Percentiles rank a stretch among this genome's conserved stretches.
Evolutionary conservation across 1,284 basidiomycete genomes (phyloP).

Genomic region (Microstroma glucosiphilum): DNA sequence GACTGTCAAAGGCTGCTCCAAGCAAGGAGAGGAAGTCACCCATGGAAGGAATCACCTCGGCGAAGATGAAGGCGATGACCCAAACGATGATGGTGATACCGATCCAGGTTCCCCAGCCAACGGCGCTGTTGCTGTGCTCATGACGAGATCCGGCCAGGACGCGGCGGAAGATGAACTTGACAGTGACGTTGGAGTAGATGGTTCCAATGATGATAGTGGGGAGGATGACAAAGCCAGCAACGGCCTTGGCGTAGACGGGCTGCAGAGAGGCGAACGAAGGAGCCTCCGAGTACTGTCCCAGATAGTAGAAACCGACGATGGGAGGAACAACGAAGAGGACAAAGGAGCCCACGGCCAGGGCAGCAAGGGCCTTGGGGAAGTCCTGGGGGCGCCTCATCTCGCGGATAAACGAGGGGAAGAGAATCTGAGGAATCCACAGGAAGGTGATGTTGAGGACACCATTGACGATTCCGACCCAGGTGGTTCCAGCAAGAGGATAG

Average conservation of each 20-base stretch:
- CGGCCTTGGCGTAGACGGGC: conserved; percentile 55
- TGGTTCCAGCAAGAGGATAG: conserved; percentile 50
- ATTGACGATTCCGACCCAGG: conserved; percentile 57
- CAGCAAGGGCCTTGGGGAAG: conserved; percentile 19
- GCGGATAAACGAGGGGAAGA: conserved; percentile 16
- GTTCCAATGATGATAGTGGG: conserved; percentile 38
- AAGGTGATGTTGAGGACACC: conserved; percentile 51
- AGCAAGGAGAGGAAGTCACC: conserved; percentile 53
- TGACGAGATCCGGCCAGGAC: conserved; percentile 26
- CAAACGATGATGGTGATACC: conserved; percentile 58
- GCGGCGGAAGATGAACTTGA: conserved; percentile 28
- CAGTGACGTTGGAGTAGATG: conserved; percentile 24
- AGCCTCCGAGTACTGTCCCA: conserved; percentile 56
- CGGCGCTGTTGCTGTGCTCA: conserved; percentile 54
- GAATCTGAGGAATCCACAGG: conserved; percentile 26
- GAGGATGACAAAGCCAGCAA: conserved; percentile 47
- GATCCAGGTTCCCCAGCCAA: conserved; percentile 60
- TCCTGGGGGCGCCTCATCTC: conserved; percentile 15
- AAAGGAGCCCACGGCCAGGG: conserved; percentile 14
- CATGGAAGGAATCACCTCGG: conserved; percentile 52
- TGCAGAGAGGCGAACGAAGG: conserved; percentile 57
- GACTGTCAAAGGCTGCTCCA: conserved; percentile 30
- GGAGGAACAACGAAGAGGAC: conserved; percentile 18
- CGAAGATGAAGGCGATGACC: conserved; percentile 60
- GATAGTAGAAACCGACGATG: conserved; percentile 14